Evolutionary conservation across 2,329 filamentous ascomycete genomes (phyloP).

Genomic region (Fusarium sacchari): DNA sequence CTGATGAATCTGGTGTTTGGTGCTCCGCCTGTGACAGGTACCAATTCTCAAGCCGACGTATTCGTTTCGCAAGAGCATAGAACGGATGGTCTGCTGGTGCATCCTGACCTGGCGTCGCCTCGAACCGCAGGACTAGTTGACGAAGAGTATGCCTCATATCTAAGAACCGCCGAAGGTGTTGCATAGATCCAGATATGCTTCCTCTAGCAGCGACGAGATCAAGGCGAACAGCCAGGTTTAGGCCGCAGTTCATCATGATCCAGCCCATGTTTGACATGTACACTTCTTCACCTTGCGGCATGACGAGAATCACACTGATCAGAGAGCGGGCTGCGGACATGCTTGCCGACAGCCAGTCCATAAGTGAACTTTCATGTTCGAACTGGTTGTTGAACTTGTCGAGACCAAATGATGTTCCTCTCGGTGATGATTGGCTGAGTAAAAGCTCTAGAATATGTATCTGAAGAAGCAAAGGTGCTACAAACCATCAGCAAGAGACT

Average conservation of each 20-base stretch:
- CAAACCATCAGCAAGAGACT: neutral
- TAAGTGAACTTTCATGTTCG: conserved; percentile 8
- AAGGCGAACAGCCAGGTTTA: conserved; percentile 43
- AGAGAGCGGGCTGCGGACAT: conserved; percentile 44
- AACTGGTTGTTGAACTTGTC: conserved; percentile 31
- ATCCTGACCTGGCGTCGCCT: conserved; percentile 24
- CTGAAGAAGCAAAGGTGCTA: conserved; percentile 43
- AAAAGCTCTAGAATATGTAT: conserved; percentile 44
- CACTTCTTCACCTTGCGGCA: conserved; percentile 41
- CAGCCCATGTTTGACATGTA: conserved; percentile 47
- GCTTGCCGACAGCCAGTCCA: conserved; percentile 44
- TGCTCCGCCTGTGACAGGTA: conserved; percentile 9
- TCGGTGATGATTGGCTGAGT: conserved; percentile 42
- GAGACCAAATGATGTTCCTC: conserved; percentile 41
- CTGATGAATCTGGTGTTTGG: neutral
- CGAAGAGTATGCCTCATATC: conserved; percentile 44
- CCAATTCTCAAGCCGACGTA: conserved; percentile 32
- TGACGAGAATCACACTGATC: conserved; percentile 33
- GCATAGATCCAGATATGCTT: conserved; percentile 27
- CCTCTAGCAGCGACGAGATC: conserved; percentile 42
- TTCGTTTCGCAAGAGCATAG: conserved; percentile 29
- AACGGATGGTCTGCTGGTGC: conserved; percentile 33
- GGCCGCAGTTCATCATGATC: conserved; percentile 46
- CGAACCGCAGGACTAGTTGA: conserved; percentile 42
- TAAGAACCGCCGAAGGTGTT: conserved; percentile 40